Evolutionary conservation across 805 yeast species (phyloP).

Genomic region (Clavispora santaluciae): DNA sequence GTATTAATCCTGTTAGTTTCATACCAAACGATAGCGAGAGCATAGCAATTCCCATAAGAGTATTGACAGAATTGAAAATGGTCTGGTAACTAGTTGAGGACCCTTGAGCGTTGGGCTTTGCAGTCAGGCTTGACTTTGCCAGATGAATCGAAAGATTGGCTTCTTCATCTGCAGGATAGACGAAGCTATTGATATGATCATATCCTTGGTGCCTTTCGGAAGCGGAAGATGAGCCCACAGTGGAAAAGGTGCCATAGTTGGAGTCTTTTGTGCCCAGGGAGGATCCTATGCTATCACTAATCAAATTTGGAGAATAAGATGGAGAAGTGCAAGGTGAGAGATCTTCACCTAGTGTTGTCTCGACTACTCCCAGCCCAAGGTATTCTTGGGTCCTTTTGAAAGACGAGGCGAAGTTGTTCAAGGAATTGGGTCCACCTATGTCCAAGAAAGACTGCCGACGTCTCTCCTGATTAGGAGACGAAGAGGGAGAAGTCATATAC

Average conservation of each 20-base stretch:
- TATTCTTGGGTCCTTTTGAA: constrained; percentile 31
- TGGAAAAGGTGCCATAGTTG: neutral
- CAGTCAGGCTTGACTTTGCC: constrained; percentile 1
- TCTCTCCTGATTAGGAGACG: constrained; percentile 6
- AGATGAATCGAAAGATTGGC: neutral
- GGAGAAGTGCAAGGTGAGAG: constrained; percentile 14
- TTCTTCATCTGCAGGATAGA: constrained; percentile 16
- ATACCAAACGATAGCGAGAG: constrained; percentile 70
- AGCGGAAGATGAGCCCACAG: neutral
- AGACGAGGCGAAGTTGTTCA: constrained; percentile 37
- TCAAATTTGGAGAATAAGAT: neutral
- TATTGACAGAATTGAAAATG: constrained; percentile 70
- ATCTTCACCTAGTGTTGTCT: constrained; percentile 2
- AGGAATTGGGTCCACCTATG: constrained; percentile 32
- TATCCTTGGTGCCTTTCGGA: neutral
- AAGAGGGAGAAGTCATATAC: neutral
- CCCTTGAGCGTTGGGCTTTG: constrained; percentile 5
- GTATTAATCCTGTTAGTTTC: constrained; percentile 61
- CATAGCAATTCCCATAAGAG: constrained; percentile 71
- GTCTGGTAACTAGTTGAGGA: constrained; percentile 63
- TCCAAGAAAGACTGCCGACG: constrained; percentile 27
- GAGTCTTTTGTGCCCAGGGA: neutral
- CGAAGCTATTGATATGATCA: constrained; percentile 14
- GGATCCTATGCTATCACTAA: neutral
- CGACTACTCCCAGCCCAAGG: constrained; percentile 6